phyloP scores from a whole-genome alignment of 192 early-diverging fungal genomes.

The Gonapodya prolifera region DNA sequence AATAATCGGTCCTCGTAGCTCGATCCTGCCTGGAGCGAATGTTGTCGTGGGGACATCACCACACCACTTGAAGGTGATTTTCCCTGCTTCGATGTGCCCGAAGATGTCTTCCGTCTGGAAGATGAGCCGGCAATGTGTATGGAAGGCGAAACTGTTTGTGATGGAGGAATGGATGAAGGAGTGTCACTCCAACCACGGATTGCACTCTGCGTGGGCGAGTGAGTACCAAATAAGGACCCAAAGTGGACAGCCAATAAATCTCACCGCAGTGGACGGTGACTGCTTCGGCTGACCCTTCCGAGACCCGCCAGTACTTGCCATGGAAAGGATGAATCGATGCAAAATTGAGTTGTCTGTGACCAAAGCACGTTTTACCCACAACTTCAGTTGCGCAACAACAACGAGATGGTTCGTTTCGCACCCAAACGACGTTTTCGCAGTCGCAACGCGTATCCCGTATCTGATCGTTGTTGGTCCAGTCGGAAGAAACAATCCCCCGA shows the following conservation, averaged over 20 bases:
- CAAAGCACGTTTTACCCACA: too few species aligned
- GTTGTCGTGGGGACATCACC: background rate
- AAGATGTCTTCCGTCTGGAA: background rate
- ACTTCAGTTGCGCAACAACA: too few species aligned
- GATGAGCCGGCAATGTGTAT: background rate
- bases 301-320: too few species aligned
- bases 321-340: too few species aligned
- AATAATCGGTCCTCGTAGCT: background rate
- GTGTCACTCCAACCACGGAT: background rate
- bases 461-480: too few species aligned
- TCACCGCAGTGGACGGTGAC: too few species aligned
- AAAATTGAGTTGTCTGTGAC: too few species aligned
- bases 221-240: background rate
- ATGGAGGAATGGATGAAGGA: background rate
- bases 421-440: too few species aligned
- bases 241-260: background rate
- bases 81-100: background rate
- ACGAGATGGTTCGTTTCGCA: too few species aligned
- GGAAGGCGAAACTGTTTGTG: background rate
- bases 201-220: background rate
- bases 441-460: too few species aligned
- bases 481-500: slow-evolving; percentile 6
- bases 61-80: background rate
- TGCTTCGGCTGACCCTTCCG: too few species aligned
- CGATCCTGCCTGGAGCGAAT: background rate